Base-by-base conservation (phyloP, 257 asterid genomes). In the Anisodus acutangulus region DNA sequence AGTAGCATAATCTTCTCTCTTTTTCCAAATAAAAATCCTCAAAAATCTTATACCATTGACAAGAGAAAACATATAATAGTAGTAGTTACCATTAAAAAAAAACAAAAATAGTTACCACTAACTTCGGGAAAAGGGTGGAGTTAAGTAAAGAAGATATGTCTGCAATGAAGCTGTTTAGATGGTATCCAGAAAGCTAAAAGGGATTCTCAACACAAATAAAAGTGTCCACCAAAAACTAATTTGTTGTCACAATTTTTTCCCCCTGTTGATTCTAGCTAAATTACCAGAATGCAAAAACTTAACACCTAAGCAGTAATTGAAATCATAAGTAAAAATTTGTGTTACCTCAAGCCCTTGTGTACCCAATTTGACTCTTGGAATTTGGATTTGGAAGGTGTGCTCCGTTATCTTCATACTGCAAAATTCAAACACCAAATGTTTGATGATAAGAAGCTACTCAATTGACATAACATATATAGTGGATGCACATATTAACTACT, bases 261-360 rank as follows among this genome's bases (percentile, higher is more conserved):
- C 3, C 3, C 39, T 3, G 69, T 2, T 31, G n/a, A 0, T 17
- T 71, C 58, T 9, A 10, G 1, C 0, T 43, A 0, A 70, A 41
- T 35, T 74, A 49, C n/a, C 16, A 74, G 57, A 74, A 74, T 6
- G 16, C 12, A 10, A 0, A 3, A 43, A 71, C 37, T 45, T 45
- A 17, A 0, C 9, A 45, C 31, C 13, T 2, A 5, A n/a, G 12
- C 39, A 19, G 39, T 45, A 72, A 72, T 5, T n/a, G 59, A 72
- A 47, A 47, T 19, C 39, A 72, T 5, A 72, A 59, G 19, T 72
- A 13, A 47, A 47, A 72, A 72, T 0, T 10, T 47, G 80, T 3
- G 13, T 19, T 88, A 92, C 93, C 93, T 92, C 90, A 41, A 92
- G 78, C 31, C 93, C 95, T 83, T 89, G 95, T 72, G 89, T 81